Conservation (phyloP, 192 early-diverging fungal species). For the Rhizophagus sp. region DNA sequence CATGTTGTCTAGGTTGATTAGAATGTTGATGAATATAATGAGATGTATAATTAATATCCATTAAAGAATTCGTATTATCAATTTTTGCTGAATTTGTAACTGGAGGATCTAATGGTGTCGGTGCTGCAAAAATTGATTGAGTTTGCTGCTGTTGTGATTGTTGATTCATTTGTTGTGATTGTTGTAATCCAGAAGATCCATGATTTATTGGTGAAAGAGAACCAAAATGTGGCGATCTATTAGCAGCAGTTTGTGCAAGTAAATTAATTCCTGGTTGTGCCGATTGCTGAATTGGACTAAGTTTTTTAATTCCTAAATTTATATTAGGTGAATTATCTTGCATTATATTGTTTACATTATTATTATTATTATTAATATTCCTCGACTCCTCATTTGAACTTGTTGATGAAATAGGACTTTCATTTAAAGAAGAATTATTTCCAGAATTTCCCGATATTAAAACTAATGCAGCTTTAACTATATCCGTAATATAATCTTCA, state of each 20-base stretch:
- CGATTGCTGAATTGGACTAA: background rate
- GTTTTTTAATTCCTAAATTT: background rate
- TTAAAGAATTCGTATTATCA: background rate
- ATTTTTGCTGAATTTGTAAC: no score
- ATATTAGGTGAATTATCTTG: background rate
- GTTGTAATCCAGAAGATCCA: background rate
- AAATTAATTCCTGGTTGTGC: background rate
- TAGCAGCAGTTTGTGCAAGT: background rate
- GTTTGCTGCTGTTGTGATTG: constrained; percentile 5
- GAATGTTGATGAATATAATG: constrained; percentile 2
- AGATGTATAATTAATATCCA: constrained; percentile 4
- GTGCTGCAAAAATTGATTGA: constrained; percentile 3
- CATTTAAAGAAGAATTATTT: background rate
- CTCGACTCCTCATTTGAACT: background rate
- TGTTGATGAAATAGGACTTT: background rate
- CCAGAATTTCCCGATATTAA: background rate
- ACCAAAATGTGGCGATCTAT: background rate
- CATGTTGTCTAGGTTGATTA: background rate
- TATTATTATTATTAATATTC: background rate
- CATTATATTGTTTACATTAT: background rate
- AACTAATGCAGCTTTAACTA: background rate
- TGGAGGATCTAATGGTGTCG: background rate
- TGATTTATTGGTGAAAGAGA: no score
- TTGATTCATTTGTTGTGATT: constrained; percentile 14
- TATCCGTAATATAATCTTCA: constrained; percentile 11